Evolutionary conservation across 345 rosid species (phyloP).

Genomic region (Populus ilicifolia): DNA sequence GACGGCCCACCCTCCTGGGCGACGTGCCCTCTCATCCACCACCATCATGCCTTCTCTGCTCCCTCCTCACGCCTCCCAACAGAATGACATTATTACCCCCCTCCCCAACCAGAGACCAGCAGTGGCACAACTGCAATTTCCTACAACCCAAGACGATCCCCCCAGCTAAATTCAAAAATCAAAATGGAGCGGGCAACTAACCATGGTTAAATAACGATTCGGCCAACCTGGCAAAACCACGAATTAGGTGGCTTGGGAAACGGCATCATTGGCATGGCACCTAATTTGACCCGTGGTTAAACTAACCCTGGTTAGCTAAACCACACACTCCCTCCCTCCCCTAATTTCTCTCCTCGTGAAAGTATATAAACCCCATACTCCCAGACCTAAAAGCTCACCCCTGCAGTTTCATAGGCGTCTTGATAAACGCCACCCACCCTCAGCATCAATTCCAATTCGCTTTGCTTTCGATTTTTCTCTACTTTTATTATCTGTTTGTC

Average conservation of each 20-base stretch:
- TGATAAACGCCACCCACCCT: constrained; percentile 40
- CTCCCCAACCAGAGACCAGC: no score
- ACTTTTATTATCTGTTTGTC: background rate
- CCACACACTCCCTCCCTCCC: background rate
- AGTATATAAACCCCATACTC: background rate
- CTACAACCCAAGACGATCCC: background rate
- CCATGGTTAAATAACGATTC: constrained; percentile 13
- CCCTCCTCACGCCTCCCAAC: no score
- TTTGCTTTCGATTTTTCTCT: no score
- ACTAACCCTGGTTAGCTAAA: constrained; percentile 15
- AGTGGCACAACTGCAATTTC: constrained; percentile 7
- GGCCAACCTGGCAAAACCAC: background rate
- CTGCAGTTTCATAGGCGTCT: constrained; percentile 37
- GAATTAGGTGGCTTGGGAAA: background rate
- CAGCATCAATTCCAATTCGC: background rate
- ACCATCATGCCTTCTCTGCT: background rate
- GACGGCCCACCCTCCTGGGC: background rate
- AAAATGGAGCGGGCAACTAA: constrained; percentile 26
- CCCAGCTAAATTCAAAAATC: background rate
- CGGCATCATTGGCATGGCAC: no score
- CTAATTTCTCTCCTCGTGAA: background rate
- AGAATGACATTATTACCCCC: background rate
- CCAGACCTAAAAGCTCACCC: background rate
- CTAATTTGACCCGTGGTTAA: constrained; percentile 7
- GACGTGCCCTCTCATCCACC: no score